Conservation (phyloP, 225 moss, liverwort and hornwort species). For the Physcomitrellopsis africana region DNA sequence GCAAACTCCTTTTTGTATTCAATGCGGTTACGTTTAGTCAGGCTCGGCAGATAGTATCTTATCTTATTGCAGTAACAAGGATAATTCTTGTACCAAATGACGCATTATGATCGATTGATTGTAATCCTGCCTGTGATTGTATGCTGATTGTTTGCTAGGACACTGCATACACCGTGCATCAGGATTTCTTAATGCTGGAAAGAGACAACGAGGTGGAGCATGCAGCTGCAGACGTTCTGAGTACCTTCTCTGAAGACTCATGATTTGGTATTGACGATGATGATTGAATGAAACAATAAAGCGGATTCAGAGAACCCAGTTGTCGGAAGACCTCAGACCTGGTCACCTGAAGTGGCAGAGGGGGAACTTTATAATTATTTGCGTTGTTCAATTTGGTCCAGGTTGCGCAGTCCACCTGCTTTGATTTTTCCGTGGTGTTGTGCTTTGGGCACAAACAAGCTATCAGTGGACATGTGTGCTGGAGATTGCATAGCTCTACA, state of each 20-base stretch:
- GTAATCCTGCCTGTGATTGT: background rate
- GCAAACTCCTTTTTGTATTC: constrained; percentile 26
- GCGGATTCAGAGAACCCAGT: too few species aligned
- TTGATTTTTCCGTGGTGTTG: too few species aligned
- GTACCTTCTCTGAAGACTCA: background rate
- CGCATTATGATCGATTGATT: background rate
- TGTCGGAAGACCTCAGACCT: too few species aligned
- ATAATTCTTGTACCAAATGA: background rate
- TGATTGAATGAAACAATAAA: background rate
- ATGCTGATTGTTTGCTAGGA: background rate
- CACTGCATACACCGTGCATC: constrained; percentile 1
- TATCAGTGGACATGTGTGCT: too few species aligned
- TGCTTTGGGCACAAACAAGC: too few species aligned
- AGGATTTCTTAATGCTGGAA: background rate
- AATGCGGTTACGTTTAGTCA: constrained; percentile 16
- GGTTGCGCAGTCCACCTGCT: too few species aligned
- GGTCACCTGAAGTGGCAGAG: too few species aligned
- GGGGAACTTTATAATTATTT: too few species aligned
- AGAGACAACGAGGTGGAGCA: background rate
- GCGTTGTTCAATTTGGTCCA: too few species aligned
- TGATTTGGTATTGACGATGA: background rate
- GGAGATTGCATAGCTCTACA: too few species aligned
- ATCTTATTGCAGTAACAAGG: background rate
- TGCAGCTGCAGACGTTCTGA: background rate
- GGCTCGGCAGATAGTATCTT: constrained; percentile 13